Percentiles rank a stretch among this genome's conserved stretches.
Evolutionary conservation across 2,329 filamentous ascomycete species (phyloP).

Genomic region (Microsporum canis): DNA sequence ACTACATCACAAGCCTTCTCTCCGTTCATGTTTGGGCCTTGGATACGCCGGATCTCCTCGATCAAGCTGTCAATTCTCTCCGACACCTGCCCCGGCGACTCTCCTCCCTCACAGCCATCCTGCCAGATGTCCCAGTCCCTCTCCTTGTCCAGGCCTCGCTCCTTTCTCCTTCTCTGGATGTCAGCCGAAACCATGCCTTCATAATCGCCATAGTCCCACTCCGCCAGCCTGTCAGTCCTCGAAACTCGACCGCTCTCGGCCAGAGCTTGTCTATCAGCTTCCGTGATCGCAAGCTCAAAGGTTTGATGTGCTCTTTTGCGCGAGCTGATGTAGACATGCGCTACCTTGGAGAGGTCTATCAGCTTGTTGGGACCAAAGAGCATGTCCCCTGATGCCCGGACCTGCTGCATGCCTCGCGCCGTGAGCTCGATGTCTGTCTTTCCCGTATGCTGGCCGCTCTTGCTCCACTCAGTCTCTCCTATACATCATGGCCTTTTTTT

Average conservation of each 20-base stretch:
- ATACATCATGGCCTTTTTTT: background rate
- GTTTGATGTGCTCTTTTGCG: slow-evolving; percentile 40
- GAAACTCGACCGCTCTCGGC: slow-evolving; percentile 28
- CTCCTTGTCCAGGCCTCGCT: slow-evolving; percentile 36
- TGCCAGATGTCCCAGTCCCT: slow-evolving; percentile 40
- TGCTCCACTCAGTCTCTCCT: slow-evolving; percentile 40
- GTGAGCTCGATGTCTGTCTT: slow-evolving; percentile 36
- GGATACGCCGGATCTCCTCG: slow-evolving; percentile 30
- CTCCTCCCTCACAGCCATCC: slow-evolving; percentile 48
- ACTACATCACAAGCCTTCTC: slow-evolving; percentile 30
- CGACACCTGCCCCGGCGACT: slow-evolving; percentile 34
- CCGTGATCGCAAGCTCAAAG: slow-evolving; percentile 36
- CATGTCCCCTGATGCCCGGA: slow-evolving; percentile 33
- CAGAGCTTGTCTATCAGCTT: slow-evolving; percentile 18
- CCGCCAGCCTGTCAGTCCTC: slow-evolving; percentile 42
- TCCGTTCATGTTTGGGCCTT: slow-evolving; percentile 32
- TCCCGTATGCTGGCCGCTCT: slow-evolving; percentile 38
- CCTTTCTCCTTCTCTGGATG: slow-evolving; percentile 38
- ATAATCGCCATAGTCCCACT: slow-evolving; percentile 55
- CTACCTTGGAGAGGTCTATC: slow-evolving; percentile 40
- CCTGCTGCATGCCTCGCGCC: slow-evolving; percentile 33
- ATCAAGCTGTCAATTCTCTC: slow-evolving; percentile 35
- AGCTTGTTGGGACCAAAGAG: slow-evolving; percentile 42
- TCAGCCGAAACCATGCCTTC: slow-evolving; percentile 46
- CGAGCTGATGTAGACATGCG: slow-evolving; percentile 42